Base-by-base conservation (phyloP, 2,329 filamentous ascomycete genomes). In the Paecilomyces sp. region DNA sequence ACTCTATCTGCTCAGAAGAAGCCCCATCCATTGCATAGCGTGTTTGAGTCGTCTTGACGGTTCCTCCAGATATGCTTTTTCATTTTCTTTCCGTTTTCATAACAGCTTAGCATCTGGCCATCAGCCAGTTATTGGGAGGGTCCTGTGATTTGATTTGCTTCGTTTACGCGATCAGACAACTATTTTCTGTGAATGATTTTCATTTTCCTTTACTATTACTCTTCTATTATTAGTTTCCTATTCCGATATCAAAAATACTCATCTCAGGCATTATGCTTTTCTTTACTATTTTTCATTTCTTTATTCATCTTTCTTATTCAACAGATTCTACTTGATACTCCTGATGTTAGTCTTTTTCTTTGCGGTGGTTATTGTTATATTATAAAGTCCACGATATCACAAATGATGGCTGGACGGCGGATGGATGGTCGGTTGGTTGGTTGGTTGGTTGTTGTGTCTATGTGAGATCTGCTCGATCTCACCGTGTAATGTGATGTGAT, bases 51-150 rank as follows among this genome's bases (percentile, higher is more conserved):
- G 41, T 47, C 41, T 47, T 47, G 41, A 18, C 41, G 41, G 41
- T 54, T 57, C 58, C 58, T 56, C 66, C 56, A 13, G 61, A 58
- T 60, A 65, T 62, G 57, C 55, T 47, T 53, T 60, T 55, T 56
- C 56, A 54, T 53, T 60, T 28, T 55, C 24, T 34, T 50, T 54
- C 31, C 53, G 54, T 53, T 60, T 15, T 41, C 15, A 15, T n/a
- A 28, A 4, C 25, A 28, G 25, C 41, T 47, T 47, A 5, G n/a
- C 41, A 47, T 18, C 41, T 47, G 41, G 25, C 25, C 25, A 18
- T 47, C 41, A 22, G n/a, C n/a, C 41, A 47, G 18, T 47, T 18
- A 9, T 8, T 18, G 41, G 41, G 41, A 18, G 15, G 41, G 41
- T 4, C n/a, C 18, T 18, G 41, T 47, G 41, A 9, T 47, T 47